Conservation (phyloP, 768 basidiomycete species). For the Russula virescens region DNA sequence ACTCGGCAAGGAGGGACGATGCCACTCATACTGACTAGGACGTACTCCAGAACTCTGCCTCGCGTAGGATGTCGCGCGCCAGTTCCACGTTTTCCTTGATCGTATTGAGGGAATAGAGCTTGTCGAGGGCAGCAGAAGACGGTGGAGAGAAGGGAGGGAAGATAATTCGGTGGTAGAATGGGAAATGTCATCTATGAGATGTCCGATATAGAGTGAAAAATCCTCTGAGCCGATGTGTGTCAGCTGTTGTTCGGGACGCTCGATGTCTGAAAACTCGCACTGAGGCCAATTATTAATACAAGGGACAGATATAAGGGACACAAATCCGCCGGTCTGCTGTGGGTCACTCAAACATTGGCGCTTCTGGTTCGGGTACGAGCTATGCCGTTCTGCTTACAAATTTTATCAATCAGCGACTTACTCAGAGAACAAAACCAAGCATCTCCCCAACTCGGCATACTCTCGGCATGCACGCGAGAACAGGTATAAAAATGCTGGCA, state of each 20-base stretch:
- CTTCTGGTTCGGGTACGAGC: no score
- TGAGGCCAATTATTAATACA: conserved; percentile 32
- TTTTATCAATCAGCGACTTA: no score
- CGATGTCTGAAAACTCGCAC: conserved; percentile 22
- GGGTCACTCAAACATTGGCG: no score
- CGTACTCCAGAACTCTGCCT: conserved; percentile 96
- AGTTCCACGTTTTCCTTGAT: conserved; percentile 85
- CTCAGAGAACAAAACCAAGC: background rate
- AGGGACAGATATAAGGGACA: no score
- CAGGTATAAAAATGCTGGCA: background rate
- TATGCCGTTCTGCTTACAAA: no score
- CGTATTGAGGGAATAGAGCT: conserved; percentile 74
- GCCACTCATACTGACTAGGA: conserved; percentile 93
- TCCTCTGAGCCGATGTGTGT: conserved; percentile 77
- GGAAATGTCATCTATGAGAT: conserved; percentile 88
- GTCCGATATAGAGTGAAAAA: conserved; percentile 80
- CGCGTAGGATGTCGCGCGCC: conserved; percentile 80
- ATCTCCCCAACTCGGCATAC: background rate
- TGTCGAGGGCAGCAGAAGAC: conserved; percentile 65
- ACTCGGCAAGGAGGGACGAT: conserved; percentile 72
- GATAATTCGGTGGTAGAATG: conserved; percentile 84
- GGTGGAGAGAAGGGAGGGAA: conserved; percentile 49
- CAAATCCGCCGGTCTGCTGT: no score
- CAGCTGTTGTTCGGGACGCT: conserved; percentile 66
- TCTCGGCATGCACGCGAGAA: no score